Evolutionary conservation across 805 yeast species (phyloP).

Genomic region (baker's yeast (Saccharomyces cerevisiae)): DNA sequence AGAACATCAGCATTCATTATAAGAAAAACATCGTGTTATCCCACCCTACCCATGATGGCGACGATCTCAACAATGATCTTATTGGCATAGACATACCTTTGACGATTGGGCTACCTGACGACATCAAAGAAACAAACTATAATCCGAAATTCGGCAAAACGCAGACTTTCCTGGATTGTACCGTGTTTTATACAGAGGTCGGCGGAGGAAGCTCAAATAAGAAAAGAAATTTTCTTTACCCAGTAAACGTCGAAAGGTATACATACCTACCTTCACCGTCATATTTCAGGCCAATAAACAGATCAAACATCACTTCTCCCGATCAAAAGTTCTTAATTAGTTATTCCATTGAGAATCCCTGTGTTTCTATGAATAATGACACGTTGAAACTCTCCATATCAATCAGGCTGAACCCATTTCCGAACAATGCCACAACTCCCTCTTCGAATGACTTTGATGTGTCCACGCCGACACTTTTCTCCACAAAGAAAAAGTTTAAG

Average conservation of each 20-base stretch:
- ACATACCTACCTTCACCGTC: conserved; percentile 49
- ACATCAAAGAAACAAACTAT: conserved; percentile 45
- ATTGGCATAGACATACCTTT: conserved; percentile 55
- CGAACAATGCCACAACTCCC: conserved; percentile 5
- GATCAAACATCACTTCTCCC: conserved; percentile 33
- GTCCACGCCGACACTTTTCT: neutral
- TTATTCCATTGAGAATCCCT: conserved; percentile 40
- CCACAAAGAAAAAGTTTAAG: conserved; percentile 14
- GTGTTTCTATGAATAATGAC: conserved; percentile 51
- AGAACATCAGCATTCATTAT: conserved; percentile 25
- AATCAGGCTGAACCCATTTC: conserved; percentile 34
- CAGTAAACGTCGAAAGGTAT: conserved; percentile 47
- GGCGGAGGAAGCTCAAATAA: conserved; percentile 1
- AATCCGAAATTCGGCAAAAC: conserved; percentile 42
- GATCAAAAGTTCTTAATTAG: conserved; percentile 44
- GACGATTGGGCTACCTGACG: conserved; percentile 46
- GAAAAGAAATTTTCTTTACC: conserved; percentile 14
- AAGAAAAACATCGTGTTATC: conserved; percentile 26
- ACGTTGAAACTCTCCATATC: conserved; percentile 34
- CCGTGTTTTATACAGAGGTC: conserved; percentile 12
- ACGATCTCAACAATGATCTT: conserved; percentile 27
- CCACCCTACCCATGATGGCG: conserved; percentile 6
- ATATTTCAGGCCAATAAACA: conserved; percentile 45
- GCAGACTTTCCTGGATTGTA: conserved; percentile 36
- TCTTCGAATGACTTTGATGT: neutral